phyloP scores from a whole-genome alignment of 2,329 filamentous ascomycete species.

The Fusarium duplospermum region DNA sequence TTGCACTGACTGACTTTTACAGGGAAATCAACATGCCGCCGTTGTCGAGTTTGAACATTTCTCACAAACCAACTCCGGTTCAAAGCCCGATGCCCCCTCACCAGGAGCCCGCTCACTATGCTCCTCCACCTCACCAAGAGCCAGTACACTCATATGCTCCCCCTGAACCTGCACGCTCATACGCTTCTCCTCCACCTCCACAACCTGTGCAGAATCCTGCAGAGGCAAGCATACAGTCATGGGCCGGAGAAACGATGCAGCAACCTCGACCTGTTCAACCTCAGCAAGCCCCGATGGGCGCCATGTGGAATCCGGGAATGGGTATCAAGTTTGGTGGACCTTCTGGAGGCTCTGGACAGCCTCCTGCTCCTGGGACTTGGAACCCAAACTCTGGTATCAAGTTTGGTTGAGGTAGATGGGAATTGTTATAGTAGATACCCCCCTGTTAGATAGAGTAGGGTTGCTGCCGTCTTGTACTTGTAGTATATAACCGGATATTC shows the following conservation, averaged over 20 bases:
- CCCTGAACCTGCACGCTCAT: slow-evolving; percentile 15
- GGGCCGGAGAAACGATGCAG: slow-evolving; percentile 67
- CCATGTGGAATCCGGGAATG: slow-evolving; percentile 80
- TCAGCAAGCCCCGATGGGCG: slow-evolving; percentile 48
- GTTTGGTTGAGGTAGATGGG: slow-evolving; percentile 56
- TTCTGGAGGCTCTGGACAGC: slow-evolving; percentile 40
- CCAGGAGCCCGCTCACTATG: slow-evolving; percentile 24
- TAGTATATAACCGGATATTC: not conserved
- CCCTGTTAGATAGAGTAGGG: not conserved
- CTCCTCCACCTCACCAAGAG: not conserved
- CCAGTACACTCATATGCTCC: not conserved
- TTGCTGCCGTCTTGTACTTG: not conserved
- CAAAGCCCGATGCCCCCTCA: slow-evolving; percentile 33
- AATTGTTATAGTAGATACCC: slow-evolving; percentile 13
- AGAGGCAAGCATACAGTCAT: slow-evolving; percentile 69
- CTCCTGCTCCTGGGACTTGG: slow-evolving; percentile 61
- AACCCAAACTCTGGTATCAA: slow-evolving; percentile 69
- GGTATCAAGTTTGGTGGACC: slow-evolving; percentile 79
- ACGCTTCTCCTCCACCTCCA: slow-evolving; percentile 21
- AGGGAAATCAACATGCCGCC: slow-evolving; percentile 66
- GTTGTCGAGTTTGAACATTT: slow-evolving; percentile 57
- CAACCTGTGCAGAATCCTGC: slow-evolving; percentile 44
- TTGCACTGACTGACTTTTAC: slow-evolving; percentile 16
- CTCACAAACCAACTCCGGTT: slow-evolving; percentile 42
- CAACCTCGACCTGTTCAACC: slow-evolving; percentile 63